These are phyloP conservation scores for Malassezia globosa DNA, from an alignment of 1,284 basidiomycete species.

Conservation along the genomic window DNA sequence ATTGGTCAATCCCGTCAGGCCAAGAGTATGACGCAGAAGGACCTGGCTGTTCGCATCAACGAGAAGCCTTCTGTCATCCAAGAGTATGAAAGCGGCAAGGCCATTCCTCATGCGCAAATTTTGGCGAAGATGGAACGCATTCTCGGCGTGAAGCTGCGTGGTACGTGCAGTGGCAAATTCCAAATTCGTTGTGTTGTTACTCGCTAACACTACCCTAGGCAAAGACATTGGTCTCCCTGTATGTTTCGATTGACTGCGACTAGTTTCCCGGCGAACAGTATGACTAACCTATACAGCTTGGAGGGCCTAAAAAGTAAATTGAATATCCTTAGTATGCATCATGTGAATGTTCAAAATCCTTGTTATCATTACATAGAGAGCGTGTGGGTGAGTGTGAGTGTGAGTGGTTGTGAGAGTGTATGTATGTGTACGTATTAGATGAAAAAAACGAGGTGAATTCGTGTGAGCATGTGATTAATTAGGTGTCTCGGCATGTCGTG, in stretches of 20 bases:
- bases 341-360: no score
- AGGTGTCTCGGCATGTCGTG: no score
- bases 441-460: no score
- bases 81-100: conserved; percentile 74
- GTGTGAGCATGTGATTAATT: no score
- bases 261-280: no score
- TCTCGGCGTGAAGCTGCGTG: conserved; percentile 83
- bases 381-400: no score
- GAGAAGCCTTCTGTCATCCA: conserved; percentile 76
- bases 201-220: conserved; percentile 15
- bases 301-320: conserved; percentile 16
- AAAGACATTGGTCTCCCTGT: conserved; percentile 40
- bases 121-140: conserved; percentile 81
- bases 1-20: conserved; percentile 72
- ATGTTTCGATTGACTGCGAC: conserved; percentile 10
- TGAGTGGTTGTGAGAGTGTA: not conserved
- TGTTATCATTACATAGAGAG: not conserved
- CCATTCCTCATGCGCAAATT: conserved; percentile 78
- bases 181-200: no score
- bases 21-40: conserved; percentile 75
- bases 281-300: conserved; percentile 14
- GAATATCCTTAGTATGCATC: no score
- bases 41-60: conserved; percentile 82
- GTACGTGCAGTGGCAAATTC: conserved; percentile 47
- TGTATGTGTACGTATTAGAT: not conserved